Evolutionary conservation across 2,329 filamentous ascomycete species (phyloP).

Genomic region (Aspergillus luchuensis): DNA sequence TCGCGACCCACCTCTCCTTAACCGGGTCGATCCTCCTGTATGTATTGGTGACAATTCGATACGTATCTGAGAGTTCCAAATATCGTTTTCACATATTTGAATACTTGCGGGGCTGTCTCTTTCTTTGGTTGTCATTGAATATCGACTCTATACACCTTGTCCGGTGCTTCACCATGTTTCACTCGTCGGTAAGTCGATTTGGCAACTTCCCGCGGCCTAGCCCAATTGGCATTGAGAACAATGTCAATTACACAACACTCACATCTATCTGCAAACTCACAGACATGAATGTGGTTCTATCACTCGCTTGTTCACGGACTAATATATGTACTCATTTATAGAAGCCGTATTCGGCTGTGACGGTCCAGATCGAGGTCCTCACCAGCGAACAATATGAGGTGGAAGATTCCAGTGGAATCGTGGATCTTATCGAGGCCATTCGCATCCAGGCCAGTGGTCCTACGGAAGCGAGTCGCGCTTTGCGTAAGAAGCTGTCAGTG

Average conservation of each 20-base stretch:
- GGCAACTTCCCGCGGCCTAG: not conserved
- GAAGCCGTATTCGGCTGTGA: conserved; percentile 91
- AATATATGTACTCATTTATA: conserved; percentile 36
- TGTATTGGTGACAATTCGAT: not conserved
- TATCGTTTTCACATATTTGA: not conserved
- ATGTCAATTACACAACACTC: not conserved
- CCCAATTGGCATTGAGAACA: not conserved
- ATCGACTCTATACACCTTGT: not conserved
- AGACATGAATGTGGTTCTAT: not conserved
- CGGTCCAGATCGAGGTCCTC: conserved; percentile 85
- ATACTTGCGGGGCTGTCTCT: not conserved
- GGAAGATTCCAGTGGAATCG: conserved; percentile 87
- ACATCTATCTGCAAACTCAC: not conserved
- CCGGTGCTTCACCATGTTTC: conserved; percentile 36
- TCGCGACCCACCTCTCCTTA: not conserved
- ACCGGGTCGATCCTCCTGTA: not conserved
- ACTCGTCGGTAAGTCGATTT: conserved; percentile 32
- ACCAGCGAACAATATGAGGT: conserved; percentile 88
- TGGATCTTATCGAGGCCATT: conserved; percentile 92
- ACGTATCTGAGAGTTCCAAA: not conserved
- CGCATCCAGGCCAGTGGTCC: conserved; percentile 85
- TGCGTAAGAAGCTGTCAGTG: conserved; percentile 86
- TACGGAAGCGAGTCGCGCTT: conserved; percentile 82
- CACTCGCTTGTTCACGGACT: not conserved
- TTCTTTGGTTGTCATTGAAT: not conserved